Percentiles rank a stretch among this genome's conserved stretches.
These are phyloP conservation scores for Apophysomyces ossiformis DNA, from an alignment of 371 early-diverging fungal genomes.

Conservation along the genomic window DNA sequence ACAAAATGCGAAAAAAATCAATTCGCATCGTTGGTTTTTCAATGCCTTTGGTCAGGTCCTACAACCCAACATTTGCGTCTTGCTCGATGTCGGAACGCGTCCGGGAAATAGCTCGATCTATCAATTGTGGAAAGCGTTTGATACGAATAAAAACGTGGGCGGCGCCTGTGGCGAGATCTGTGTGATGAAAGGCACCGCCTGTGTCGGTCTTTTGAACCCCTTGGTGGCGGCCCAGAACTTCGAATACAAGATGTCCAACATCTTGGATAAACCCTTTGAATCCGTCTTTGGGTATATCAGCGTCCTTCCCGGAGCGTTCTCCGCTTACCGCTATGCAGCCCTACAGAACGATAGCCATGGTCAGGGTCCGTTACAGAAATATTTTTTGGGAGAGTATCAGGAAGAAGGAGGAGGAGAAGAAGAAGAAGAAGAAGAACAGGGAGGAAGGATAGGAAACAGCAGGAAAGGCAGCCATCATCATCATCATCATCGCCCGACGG, in stretches of 20 bases:
- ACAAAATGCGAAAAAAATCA: constrained; percentile 77
- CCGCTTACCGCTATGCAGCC: constrained; percentile 83
- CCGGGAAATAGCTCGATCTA: constrained; percentile 75
- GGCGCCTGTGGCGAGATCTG: constrained; percentile 91
- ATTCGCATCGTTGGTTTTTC: constrained; percentile 92
- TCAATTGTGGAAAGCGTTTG: constrained; percentile 83
- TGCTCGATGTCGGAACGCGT: constrained; percentile 86
- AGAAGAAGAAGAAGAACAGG: too few species aligned
- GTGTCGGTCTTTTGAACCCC: constrained; percentile 69
- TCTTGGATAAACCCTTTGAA: constrained; percentile 88
- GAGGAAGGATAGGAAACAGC: too few species aligned
- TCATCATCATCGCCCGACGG: neutral
- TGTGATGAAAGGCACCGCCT: constrained; percentile 71
- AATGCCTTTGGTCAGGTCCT: constrained; percentile 82
- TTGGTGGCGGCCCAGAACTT: constrained; percentile 83
- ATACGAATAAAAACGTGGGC: constrained; percentile 67
- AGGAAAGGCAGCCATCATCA: too few species aligned
- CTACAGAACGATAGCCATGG: constrained; percentile 67
- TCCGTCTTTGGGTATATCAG: constrained; percentile 87
- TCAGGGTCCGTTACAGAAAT: constrained; percentile 70
- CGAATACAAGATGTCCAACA: constrained; percentile 86
- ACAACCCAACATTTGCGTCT: constrained; percentile 77
- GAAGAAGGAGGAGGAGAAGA: constrained; percentile 7
- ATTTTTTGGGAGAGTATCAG: constrained; percentile 81
- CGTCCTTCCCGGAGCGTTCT: constrained; percentile 88